A percentile compares a stretch with the other conserved stretches of the same genome.
phyloP scores from a whole-genome alignment of 2,329 filamentous ascomycete species.

The Fusarium nygamai region DNA sequence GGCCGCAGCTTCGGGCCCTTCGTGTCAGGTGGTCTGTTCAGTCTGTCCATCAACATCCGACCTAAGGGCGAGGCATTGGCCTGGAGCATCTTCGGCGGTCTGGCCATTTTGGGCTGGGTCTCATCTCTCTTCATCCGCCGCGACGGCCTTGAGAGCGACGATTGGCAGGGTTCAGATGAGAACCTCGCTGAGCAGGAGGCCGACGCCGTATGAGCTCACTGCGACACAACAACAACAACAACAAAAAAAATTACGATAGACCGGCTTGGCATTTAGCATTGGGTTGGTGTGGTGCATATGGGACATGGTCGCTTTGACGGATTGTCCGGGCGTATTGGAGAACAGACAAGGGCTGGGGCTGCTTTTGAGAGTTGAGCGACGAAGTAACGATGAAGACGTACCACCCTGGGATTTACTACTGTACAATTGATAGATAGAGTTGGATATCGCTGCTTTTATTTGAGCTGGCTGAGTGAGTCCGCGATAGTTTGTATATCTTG shows the following conservation, averaged over 20 bases:
- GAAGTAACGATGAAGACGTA: not conserved
- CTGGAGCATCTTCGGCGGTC: constrained; percentile 87
- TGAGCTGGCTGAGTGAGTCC: too few species aligned
- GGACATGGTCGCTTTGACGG: not conserved
- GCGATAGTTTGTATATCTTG: not conserved
- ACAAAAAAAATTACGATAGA: constrained; percentile 15
- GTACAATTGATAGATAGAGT: constrained; percentile 1
- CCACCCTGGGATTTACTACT: not conserved
- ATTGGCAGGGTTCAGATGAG: constrained; percentile 53
- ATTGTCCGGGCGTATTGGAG: constrained; percentile 5
- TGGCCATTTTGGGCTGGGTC: constrained; percentile 83
- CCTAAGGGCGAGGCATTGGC: constrained; percentile 86
- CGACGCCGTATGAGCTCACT: constrained; percentile 1
- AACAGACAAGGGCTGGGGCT: not conserved
- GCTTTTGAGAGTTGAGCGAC: constrained; percentile 2
- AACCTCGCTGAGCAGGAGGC: constrained; percentile 3
- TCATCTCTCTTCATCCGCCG: constrained; percentile 82
- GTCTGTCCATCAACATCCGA: constrained; percentile 75
- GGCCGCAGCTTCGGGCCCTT: constrained; percentile 91
- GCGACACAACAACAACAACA: too few species aligned
- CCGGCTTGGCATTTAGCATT: not conserved
- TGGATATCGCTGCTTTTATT: not conserved
- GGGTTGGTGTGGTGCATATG: not conserved
- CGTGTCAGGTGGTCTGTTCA: constrained; percentile 86
- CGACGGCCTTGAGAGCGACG: constrained; percentile 67